Evolutionary conservation across 768 basidiomycete genomes (phyloP), one percentile per base, ranked within the genome.

Genomic region (Kwoniella dejecticola): DNA sequence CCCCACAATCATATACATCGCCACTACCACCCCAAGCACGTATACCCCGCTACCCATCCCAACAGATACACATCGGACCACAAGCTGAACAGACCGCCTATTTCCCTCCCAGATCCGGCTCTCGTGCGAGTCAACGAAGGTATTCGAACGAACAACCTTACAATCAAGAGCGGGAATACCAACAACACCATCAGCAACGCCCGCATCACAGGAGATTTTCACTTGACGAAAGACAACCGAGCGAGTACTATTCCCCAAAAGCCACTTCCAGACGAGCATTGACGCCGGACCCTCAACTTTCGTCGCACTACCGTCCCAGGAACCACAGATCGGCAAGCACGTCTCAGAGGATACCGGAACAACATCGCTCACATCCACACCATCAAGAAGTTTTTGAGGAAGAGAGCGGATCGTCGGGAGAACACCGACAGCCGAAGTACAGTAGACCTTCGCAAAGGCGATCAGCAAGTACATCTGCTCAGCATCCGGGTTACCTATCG

Each of bases 381-480:
- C 3, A 38, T 52, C 50, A 4, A 42, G 23, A 36, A n/a, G 36
- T 24, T 3, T 30, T 36, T 17, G 46, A 27, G 10, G 56, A 49
- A 30, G 56, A 56, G 10, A 46, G 26, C 17, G 27, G 54, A 4
- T 56, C 54, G n/a, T 30, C 46, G 11, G 56, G 38, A 21, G 56
- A 48, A 49, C 30, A 19, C 13, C 13, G 23, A 12, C 31, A 3
- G n/a, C n/a, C n/a, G 29, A 46, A 33, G 19, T 42, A 41, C 57
- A 26, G 7, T 13, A 36, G 48, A 49, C 57, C 57, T 0, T 17
- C n/a, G 3, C 48, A 59, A 21, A 23, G 19, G 36, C 33, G 57
- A 29, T 33, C 57, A n/a, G 57, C 48, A 11, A 59, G 57, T 44
- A 59, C 56, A 45, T 57, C 56, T 3, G 56, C 46, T 17, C 29